Conservation (phyloP, 73 alveolate species). For the Uronychia binucleata region DNA sequence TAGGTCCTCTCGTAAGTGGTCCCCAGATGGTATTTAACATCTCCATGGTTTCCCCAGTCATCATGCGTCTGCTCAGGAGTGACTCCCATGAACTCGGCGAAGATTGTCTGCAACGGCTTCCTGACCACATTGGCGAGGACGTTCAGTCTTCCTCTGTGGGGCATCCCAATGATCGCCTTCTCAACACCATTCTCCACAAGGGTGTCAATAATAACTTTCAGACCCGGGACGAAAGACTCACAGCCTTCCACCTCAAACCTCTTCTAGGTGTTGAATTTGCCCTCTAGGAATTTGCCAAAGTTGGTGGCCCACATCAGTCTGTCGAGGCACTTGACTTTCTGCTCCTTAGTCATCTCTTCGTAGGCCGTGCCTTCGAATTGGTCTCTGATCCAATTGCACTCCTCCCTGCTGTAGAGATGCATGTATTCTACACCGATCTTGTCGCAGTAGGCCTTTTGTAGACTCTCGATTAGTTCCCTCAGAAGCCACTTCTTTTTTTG, state of each 20-base stretch:
- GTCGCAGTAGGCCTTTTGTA: slow-evolving; percentile 78
- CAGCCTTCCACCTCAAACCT: slow-evolving; percentile 95
- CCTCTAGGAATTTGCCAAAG: slow-evolving; percentile 74
- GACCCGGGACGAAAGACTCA: slow-evolving; percentile 85
- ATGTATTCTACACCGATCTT: slow-evolving; percentile 82
- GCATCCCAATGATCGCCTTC: slow-evolving; percentile 94
- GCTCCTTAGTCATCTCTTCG: slow-evolving; percentile 64
- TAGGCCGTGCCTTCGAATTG: slow-evolving; percentile 69
- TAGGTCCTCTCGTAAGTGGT: slow-evolving; percentile 49
- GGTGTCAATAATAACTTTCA: slow-evolving; percentile 72
- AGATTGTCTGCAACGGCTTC: slow-evolving; percentile 76
- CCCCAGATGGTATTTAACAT: slow-evolving; percentile 89
- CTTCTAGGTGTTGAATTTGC: slow-evolving; percentile 90
- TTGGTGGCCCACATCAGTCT: slow-evolving; percentile 76
- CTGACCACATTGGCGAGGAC: slow-evolving; percentile 87
- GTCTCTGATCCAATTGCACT: slow-evolving; percentile 87
- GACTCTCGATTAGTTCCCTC: slow-evolving; percentile 73
- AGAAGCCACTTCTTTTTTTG: slow-evolving; percentile 75
- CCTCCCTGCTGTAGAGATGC: slow-evolving; percentile 81
- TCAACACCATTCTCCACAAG: slow-evolving; percentile 85
- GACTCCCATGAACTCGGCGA: slow-evolving; percentile 65
- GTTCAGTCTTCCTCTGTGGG: slow-evolving; percentile 97
- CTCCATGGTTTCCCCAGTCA: slow-evolving; percentile 80
- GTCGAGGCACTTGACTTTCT: slow-evolving; percentile 52
- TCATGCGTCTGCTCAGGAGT: slow-evolving; percentile 37